Conservation (phyloP, 192 early-diverging fungal species). For the Entomortierella chlamydospora region DNA sequence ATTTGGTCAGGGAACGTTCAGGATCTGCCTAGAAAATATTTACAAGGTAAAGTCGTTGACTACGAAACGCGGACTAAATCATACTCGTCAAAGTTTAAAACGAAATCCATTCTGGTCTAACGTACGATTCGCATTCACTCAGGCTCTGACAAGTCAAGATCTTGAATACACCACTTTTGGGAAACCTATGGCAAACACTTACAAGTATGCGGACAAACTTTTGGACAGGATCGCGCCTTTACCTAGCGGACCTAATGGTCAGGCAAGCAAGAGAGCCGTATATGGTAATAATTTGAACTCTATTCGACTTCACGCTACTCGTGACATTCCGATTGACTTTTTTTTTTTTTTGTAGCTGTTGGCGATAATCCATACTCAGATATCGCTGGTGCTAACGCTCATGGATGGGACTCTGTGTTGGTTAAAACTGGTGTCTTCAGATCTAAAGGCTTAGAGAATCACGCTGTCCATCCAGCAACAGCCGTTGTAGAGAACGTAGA, state of each 20-base stretch:
- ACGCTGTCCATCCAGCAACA: conserved; percentile 64
- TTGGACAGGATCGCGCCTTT: conserved; percentile 53
- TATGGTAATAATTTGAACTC: conserved; percentile 42
- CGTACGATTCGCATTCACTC: not conserved
- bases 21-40: conserved; percentile 73
- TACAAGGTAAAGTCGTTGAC: conserved; percentile 57
- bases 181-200: conserved; percentile 85
- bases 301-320: not conserved
- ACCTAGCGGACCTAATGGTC: conserved; percentile 14
- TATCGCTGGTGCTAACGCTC: conserved; percentile 78
- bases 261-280: conserved; percentile 21
- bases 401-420: conserved; percentile 79
- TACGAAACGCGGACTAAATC: not conserved
- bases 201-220: conserved; percentile 71
- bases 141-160: conserved; percentile 56
- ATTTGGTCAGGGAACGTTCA: conserved; percentile 88
- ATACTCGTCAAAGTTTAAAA: too few relatives aligned
- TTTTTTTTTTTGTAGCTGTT: conserved; percentile 53
- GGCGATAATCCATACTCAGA: conserved; percentile 80
- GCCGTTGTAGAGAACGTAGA: conserved; percentile 71
- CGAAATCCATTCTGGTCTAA: not conserved
- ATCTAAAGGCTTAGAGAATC: conserved; percentile 62
- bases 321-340: not conserved
- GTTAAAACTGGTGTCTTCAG: conserved; percentile 79
- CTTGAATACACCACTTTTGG: conserved; percentile 81